Percentiles rank a stretch among this genome's conserved stretches.
These are phyloP conservation scores for Ricinus communis DNA, from an alignment of 345 rosid genomes.

Conservation along the genomic window DNA sequence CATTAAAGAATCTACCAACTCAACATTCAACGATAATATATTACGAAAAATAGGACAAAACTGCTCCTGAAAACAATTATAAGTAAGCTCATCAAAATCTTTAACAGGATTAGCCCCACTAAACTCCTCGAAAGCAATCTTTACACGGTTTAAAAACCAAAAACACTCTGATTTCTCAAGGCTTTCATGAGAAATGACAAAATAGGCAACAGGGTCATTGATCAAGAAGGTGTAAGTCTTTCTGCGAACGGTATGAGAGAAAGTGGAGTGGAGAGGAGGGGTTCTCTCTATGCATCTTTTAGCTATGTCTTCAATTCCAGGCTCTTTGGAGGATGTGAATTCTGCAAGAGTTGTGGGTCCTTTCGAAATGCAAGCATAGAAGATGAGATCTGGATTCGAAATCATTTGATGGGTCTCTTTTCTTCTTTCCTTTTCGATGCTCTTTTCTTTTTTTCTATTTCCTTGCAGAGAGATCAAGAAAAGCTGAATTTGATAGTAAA, in stretches of 20 bases:
- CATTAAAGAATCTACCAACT: constrained; percentile 36
- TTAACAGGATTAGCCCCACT: constrained; percentile 27
- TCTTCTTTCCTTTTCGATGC: neutral
- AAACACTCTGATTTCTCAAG: constrained; percentile 48
- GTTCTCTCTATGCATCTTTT: constrained; percentile 57
- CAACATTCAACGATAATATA: constrained; percentile 48
- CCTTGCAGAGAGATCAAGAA: neutral
- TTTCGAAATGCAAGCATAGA: constrained; percentile 69
- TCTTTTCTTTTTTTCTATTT: neutral
- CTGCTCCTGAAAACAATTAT: constrained; percentile 49
- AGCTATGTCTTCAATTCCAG: constrained; percentile 56
- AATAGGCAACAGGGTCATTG: constrained; percentile 56
- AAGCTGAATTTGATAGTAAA: neutral
- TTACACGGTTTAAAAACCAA: constrained; percentile 57
- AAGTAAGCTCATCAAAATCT: constrained; percentile 30
- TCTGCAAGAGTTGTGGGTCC: constrained; percentile 62
- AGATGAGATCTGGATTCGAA: constrained; percentile 53
- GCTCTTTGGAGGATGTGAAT: constrained; percentile 40
- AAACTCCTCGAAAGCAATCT: constrained; percentile 45
- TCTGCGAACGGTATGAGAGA: constrained; percentile 59
- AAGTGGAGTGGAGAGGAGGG: constrained; percentile 69
- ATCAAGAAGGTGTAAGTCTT: constrained; percentile 63
- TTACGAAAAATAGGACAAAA: constrained; percentile 54
- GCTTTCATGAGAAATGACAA: constrained; percentile 47
- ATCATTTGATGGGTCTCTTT: constrained; percentile 43